A percentile compares a stretch with the other conserved stretches of the same genome.
Evolutionary conservation across 495 filamentous ascomycete genomes (phyloP).

Genomic region (Rhypophila decipiens): DNA sequence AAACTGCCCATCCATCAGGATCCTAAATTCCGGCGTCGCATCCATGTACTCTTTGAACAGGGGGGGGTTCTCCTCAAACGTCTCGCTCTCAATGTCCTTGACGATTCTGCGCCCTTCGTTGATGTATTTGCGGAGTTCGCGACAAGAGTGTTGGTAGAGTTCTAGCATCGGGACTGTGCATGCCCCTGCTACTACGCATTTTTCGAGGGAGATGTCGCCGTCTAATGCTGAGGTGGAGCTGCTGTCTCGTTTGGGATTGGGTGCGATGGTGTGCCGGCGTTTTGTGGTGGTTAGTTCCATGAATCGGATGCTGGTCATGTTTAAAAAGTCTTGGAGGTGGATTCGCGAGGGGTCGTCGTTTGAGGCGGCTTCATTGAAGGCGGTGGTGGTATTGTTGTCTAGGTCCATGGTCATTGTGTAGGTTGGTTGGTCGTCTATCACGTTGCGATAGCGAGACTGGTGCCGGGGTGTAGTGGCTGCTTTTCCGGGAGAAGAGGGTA

Average conservation of each 20-base stretch:
- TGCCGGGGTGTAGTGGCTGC: constrained; percentile 44
- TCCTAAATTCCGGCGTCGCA: constrained; percentile 74
- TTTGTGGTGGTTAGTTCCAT: constrained; percentile 94
- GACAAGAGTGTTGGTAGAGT: constrained; percentile 90
- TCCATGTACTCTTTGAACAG: constrained; percentile 87
- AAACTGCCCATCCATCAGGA: constrained; percentile 92
- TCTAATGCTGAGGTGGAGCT: constrained; percentile 38
- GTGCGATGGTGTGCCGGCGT: constrained; percentile 73
- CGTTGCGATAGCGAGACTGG: constrained; percentile 46
- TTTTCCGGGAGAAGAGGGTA: constrained; percentile 39
- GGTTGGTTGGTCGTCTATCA: constrained; percentile 33
- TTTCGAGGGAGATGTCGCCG: constrained; percentile 57
- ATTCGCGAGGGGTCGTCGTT: constrained; percentile 59
- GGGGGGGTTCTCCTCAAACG: constrained; percentile 78
- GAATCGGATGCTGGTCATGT: constrained; percentile 93
- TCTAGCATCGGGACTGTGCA: constrained; percentile 91
- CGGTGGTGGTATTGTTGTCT: constrained; percentile 23
- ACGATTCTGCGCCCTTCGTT: constrained; percentile 83
- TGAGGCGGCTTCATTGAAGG: constrained; percentile 29
- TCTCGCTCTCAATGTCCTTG: constrained; percentile 79
- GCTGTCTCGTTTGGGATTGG: constrained; percentile 37
- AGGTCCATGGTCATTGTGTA: constrained; percentile 43
- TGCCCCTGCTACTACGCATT: constrained; percentile 78
- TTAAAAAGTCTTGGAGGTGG: constrained; percentile 84
- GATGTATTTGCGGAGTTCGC: constrained; percentile 91